Evolutionary conservation across 257 asterid species (phyloP).

Genomic region (Forsythia viridissima): DNA sequence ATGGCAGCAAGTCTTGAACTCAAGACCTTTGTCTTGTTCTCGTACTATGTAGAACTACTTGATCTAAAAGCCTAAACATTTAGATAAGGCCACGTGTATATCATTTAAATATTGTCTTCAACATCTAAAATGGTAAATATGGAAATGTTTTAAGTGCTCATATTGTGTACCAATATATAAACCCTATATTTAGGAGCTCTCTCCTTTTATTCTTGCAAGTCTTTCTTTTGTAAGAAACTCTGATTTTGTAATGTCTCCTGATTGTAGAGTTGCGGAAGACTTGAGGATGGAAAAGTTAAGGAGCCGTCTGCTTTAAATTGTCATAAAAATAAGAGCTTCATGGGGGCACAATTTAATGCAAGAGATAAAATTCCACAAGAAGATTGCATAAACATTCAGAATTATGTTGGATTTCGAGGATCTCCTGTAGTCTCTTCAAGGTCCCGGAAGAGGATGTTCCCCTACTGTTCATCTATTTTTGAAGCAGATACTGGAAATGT

Average conservation of each 20-base stretch:
- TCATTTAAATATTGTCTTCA: too few species aligned
- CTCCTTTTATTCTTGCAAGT: too few species aligned
- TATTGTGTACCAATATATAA: too few species aligned
- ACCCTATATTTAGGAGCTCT: too few species aligned
- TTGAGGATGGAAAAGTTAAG: slow-evolving; percentile 35
- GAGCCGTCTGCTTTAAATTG: slow-evolving; percentile 42
- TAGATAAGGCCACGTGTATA: too few species aligned
- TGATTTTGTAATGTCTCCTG: slow-evolving; percentile 26
- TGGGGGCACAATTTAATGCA: slow-evolving; percentile 31
- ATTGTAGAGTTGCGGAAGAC: slow-evolving; percentile 47
- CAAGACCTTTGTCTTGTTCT: too few species aligned
- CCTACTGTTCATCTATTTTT: slow-evolving; percentile 40
- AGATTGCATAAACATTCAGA: slow-evolving; percentile 17
- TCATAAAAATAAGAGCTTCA: slow-evolving; percentile 33
- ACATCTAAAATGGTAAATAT: too few species aligned
- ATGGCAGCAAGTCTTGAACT: too few species aligned
- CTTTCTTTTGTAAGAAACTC: neutral
- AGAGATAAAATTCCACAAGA: slow-evolving; percentile 31
- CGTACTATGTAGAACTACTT: too few species aligned
- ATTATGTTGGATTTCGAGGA: slow-evolving; percentile 29
- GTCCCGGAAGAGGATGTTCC: slow-evolving; percentile 53
- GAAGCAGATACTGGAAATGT: slow-evolving; percentile 44
- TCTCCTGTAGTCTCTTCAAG: slow-evolving; percentile 41
- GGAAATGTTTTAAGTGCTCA: too few species aligned
- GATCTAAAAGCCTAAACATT: too few species aligned